Percentiles rank a stretch among this genome's conserved stretches.
phyloP scores from a whole-genome alignment of 371 early-diverging fungal species.

The Mortierella sp. region DNA sequence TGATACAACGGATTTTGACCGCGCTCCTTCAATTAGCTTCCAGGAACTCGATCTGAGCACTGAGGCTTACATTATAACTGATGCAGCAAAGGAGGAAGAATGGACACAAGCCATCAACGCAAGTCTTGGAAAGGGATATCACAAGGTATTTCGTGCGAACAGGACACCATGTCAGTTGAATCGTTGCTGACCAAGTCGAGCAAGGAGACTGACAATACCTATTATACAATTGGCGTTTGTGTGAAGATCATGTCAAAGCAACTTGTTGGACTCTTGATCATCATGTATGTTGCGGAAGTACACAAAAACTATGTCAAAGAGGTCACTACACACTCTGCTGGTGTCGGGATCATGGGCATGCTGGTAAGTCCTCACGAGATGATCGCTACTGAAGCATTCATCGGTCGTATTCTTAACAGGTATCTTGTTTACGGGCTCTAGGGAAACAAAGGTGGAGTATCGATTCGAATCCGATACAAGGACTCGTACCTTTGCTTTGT shows the following conservation, averaged over 20 bases:
- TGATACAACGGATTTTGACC: too few species aligned
- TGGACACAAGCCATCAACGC: conserved; percentile 83
- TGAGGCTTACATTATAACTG: conserved; percentile 85
- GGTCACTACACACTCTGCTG: conserved; percentile 68
- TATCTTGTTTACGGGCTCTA: conserved; percentile 28
- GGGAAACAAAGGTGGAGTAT: conserved; percentile 96
- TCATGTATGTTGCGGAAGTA: conserved; percentile 76
- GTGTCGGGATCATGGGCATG: conserved; percentile 84
- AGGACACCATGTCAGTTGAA: too few species aligned
- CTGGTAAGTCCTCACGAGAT: conserved; percentile 62
- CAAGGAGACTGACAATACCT: background rate
- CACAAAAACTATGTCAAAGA: conserved; percentile 67
- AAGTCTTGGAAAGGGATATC: conserved; percentile 61
- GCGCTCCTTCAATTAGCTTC: conserved; percentile 59
- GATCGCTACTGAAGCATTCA: too few species aligned
- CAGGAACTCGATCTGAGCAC: conserved; percentile 91
- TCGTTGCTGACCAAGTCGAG: background rate
- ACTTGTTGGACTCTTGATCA: conserved; percentile 86
- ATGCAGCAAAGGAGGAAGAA: conserved; percentile 77
- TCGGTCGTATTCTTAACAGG: background rate
- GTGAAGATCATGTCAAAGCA: conserved; percentile 73
- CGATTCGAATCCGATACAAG: conserved; percentile 77
- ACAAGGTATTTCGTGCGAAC: conserved; percentile 28
- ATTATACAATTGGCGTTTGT: background rate
- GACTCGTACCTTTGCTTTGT: conserved; percentile 91